Conservation (phyloP, 2,329 filamentous ascomycete genomes). For the Cladosporium oxysporum region DNA sequence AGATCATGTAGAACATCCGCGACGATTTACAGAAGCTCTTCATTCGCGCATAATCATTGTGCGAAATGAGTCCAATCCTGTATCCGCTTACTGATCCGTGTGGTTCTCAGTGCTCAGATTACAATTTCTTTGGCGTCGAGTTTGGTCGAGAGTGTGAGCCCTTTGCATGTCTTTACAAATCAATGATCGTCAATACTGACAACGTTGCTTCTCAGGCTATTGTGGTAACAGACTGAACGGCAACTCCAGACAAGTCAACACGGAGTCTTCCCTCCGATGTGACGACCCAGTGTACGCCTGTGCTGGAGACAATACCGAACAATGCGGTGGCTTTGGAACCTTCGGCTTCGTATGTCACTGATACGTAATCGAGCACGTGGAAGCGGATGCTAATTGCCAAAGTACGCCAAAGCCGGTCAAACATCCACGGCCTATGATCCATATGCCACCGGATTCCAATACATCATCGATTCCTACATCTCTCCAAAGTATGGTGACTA, state of each 20-base stretch:
- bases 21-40: background rate
- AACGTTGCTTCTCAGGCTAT: background rate
- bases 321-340: background rate
- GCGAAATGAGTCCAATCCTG: background rate
- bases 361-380: background rate
- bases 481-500: constrained; percentile 10
- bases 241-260: constrained; percentile 10
- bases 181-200: background rate
- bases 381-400: background rate
- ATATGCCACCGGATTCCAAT: constrained; percentile 10
- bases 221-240: constrained; percentile 10
- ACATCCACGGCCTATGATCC: constrained; percentile 9
- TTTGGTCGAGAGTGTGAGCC: constrained; percentile 10
- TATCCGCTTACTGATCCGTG: background rate
- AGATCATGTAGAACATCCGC: background rate
- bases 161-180: background rate
- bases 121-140: constrained; percentile 14
- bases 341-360: constrained; percentile 1
- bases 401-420: constrained; percentile 10
- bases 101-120: constrained; percentile 1
- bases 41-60: background rate
- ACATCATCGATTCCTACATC: constrained; percentile 16
- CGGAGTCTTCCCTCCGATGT: constrained; percentile 8
- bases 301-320: constrained; percentile 4
- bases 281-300: constrained; percentile 1